A percentile compares a stretch with the other conserved stretches of the same genome.
phyloP scores from a whole-genome alignment of 768 basidiomycete species.

The Suillus fuscotomentosus region DNA sequence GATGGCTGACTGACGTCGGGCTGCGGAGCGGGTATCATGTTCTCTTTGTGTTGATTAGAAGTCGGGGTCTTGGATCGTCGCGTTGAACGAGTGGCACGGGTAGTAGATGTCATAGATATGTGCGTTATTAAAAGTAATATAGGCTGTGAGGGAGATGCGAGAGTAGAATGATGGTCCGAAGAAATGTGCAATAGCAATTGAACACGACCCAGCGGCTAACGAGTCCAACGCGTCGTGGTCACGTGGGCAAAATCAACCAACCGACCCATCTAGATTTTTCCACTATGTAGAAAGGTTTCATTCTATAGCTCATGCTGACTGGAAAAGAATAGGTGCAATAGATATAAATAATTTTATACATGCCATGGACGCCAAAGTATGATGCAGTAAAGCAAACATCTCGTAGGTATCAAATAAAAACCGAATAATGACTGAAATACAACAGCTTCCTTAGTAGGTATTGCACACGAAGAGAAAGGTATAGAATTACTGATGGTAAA shows the following conservation, averaged over 20 bases:
- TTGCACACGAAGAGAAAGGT: background rate
- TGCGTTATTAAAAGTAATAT: constrained; percentile 11
- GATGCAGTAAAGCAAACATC: constrained; percentile 10
- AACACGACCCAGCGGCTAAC: constrained; percentile 21
- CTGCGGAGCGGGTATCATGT: background rate
- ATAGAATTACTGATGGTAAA: background rate
- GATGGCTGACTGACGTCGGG: constrained; percentile 2
- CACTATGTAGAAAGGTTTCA: background rate
- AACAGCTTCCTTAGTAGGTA: constrained; percentile 6
- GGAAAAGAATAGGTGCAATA: background rate
- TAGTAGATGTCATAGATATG: constrained; percentile 22
- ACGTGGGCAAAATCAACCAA: constrained; percentile 17
- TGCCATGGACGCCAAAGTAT: background rate
- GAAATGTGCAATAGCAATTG: background rate
- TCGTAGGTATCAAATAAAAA: constrained; percentile 23
- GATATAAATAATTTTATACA: background rate
- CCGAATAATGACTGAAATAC: constrained; percentile 26
- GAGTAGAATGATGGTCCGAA: background rate
- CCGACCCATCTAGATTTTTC: background rate
- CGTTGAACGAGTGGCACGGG: constrained; percentile 28
- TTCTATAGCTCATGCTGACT: background rate
- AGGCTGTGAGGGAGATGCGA: constrained; percentile 17
- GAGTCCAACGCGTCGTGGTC: constrained; percentile 10
- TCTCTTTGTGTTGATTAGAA: constrained; percentile 16
- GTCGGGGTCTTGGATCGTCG: constrained; percentile 12